These are phyloP conservation scores for bread wheat (Triticum aestivum) DNA, from an alignment of 176 grass and related monocot species.

Conservation along the genomic window DNA sequence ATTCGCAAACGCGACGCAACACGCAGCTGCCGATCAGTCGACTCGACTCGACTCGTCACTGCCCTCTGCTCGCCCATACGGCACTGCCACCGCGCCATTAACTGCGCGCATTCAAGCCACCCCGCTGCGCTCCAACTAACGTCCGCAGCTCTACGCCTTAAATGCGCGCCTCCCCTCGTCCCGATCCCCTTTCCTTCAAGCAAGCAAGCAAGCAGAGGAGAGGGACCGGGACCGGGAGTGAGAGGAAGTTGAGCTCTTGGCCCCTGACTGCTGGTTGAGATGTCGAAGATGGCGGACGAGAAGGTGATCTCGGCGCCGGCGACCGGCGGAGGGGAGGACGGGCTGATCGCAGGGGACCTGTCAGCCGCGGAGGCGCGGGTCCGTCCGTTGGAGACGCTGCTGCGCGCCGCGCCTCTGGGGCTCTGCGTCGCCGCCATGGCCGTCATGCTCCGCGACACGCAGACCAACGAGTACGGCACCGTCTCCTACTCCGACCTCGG, in stretches of 20 bases:
- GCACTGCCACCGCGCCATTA: conserved; percentile 34
- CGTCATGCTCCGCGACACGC: conserved; percentile 72
- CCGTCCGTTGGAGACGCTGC: conserved; percentile 65
- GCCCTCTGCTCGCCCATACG: conserved; percentile 10
- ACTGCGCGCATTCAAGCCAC: conserved; percentile 31
- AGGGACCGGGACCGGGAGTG: not conserved
- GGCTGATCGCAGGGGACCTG: not conserved
- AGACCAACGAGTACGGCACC: conserved; percentile 76
- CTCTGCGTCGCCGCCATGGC: conserved; percentile 79
- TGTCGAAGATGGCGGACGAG: conserved; percentile 57
- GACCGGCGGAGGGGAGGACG: not conserved
- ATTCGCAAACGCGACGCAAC: not conserved
- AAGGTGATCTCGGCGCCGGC: conserved; percentile 32
- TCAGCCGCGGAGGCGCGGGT: not conserved
- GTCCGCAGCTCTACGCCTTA: not conserved
- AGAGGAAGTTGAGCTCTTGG: not conserved
- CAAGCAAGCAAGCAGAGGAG: not conserved
- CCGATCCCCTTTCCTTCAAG: not conserved
- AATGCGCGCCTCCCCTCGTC: conserved; percentile 29
- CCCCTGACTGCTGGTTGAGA: not conserved
- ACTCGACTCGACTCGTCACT: not conserved
- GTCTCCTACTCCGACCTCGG: conserved; percentile 84
- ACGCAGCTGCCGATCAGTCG: not conserved
- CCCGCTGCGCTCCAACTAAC: conserved; percentile 27
- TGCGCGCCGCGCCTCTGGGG: conserved; percentile 67